A percentile compares a stretch with the other conserved stretches of the same genome.
These are phyloP conservation scores for Leptographium lundbergii DNA, from an alignment of 2,329 filamentous ascomycete genomes.

Conservation along the genomic window DNA sequence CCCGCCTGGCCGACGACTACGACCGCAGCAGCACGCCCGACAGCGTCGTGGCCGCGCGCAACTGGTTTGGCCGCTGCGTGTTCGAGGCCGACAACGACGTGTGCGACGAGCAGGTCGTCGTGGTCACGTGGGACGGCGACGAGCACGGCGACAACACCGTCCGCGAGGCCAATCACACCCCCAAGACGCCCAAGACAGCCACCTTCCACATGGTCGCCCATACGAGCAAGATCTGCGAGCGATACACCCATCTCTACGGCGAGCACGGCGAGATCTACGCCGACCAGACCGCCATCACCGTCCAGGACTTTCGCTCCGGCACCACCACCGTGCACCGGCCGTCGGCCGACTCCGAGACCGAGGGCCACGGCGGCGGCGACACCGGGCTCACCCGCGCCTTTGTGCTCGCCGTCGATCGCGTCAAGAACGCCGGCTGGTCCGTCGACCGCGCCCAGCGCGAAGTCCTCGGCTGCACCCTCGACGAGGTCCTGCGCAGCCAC, in stretches of 20 bases:
- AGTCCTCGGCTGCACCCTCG: slow-evolving; percentile 69
- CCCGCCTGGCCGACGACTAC: slow-evolving; percentile 38
- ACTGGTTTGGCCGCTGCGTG: slow-evolving; percentile 91
- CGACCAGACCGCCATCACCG: slow-evolving; percentile 63
- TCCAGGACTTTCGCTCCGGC: slow-evolving; percentile 58
- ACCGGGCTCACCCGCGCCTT: slow-evolving; percentile 72
- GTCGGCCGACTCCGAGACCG: slow-evolving; percentile 41
- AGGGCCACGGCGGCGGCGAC: slow-evolving; percentile 65
- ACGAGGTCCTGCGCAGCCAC: slow-evolving; percentile 82
- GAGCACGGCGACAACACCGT: not conserved
- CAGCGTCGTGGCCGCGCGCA: slow-evolving; percentile 34
- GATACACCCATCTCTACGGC: slow-evolving; percentile 77
- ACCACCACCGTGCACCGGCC: slow-evolving; percentile 45
- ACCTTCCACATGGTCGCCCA: slow-evolving; percentile 91
- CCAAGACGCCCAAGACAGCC: slow-evolving; percentile 59
- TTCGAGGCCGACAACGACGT: slow-evolving; percentile 91
- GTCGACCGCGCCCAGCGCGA: slow-evolving; percentile 60
- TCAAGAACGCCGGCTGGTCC: slow-evolving; percentile 56
- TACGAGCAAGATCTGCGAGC: slow-evolving; percentile 74
- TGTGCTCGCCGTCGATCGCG: slow-evolving; percentile 65
- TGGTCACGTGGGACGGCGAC: slow-evolving; percentile 71
- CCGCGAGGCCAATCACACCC: too few species aligned
- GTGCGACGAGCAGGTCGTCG: slow-evolving; percentile 84
- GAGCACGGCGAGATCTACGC: slow-evolving; percentile 76
- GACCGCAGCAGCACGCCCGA: slow-evolving; percentile 28